These are phyloP conservation scores for Podaxis sp. DNA, from an alignment of 768 basidiomycete species.

Conservation along the genomic window DNA sequence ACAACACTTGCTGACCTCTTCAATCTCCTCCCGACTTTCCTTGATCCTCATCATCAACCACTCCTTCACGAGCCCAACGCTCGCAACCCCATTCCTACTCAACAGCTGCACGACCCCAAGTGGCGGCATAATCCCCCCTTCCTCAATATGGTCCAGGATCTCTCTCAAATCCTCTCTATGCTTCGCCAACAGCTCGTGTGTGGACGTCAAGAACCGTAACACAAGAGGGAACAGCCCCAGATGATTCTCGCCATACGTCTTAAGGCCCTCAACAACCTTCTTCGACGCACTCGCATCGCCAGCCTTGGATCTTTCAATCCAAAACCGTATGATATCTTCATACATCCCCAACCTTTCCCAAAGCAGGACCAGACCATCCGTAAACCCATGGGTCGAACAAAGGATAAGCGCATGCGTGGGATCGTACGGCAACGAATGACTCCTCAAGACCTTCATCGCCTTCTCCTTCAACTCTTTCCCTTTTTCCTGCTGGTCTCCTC, in stretches of 20 bases:
- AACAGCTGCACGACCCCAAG: slow-evolving; percentile 88
- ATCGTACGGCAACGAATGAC: slow-evolving; percentile 72
- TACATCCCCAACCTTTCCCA: slow-evolving; percentile 97
- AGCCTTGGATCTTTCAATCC: slow-evolving; percentile 72
- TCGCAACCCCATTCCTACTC: slow-evolving; percentile 85
- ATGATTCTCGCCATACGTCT: slow-evolving; percentile 66
- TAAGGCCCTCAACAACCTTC: slow-evolving; percentile 71
- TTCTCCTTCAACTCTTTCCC: slow-evolving; percentile 52
- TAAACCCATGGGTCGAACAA: slow-evolving; percentile 83
- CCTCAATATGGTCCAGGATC: slow-evolving; percentile 78
- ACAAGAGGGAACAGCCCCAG: slow-evolving; percentile 86
- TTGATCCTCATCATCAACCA: slow-evolving; percentile 85
- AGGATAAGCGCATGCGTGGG: slow-evolving; percentile 91
- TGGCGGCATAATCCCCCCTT: slow-evolving; percentile 82
- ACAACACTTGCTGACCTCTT: slow-evolving; percentile 56
- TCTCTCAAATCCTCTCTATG: slow-evolving; percentile 72
- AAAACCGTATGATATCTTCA: slow-evolving; percentile 90
- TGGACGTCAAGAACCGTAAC: slow-evolving; percentile 85
- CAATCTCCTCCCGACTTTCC: slow-evolving; percentile 72
- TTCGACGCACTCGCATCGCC: slow-evolving; percentile 37
- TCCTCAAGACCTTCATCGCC: slow-evolving; percentile 69
- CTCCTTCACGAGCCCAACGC: slow-evolving; percentile 87
- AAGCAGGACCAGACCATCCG: slow-evolving; percentile 79
- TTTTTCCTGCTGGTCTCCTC: slow-evolving; percentile 23
- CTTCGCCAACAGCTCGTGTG: slow-evolving; percentile 65